Base-by-base conservation (phyloP, 345 rosid genomes). In the Carallia brachiata region DNA sequence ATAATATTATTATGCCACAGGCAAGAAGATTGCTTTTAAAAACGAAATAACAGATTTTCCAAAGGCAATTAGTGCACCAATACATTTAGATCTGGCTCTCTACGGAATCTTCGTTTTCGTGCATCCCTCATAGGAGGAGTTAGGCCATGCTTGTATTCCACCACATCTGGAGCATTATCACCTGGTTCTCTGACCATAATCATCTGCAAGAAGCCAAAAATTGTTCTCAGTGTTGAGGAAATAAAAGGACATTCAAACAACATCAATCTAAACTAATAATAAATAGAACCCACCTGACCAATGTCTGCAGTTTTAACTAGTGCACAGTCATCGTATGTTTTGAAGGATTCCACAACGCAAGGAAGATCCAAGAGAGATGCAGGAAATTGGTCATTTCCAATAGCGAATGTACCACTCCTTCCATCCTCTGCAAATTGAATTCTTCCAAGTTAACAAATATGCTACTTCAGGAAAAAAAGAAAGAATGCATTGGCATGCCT, bases 51-150 rank as follows among this genome's bases (percentile, higher is more conserved):
- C 32, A 69, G 6, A 68, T 32, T 19, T 37, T 54, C 60, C 13
- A 37, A 61, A 47, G 34, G 54, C 36, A 52, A 30, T 12, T 12
- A 77, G 63, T n/a, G 10, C 31, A 36, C 2, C 8, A 31, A 40
- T 92, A 92, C 98, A 86, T 92, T 96, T 68, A 96, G 88, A 76
- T 96, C 98, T 32, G 99, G 97, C 80, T 92, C 99, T 74, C 99
- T 85, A 12, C 96, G 94, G 61, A 96, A 92, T 80, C 99, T 84
- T 73, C 99, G 83, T 84, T 90, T 96, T 16, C 99, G 85, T 60
- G 98, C 96, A 86, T 96, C 99, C 78, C 96, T 89, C 97, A 89
- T 86, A 18, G 98, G 97, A 81, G 99, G 93, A 55, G 98, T 89
- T 68, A 96, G 79, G 75, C 99, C 99, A 76, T 92, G 99, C 66